Evolutionary conservation across 2,329 filamentous ascomycete genomes (phyloP).

Genomic region (Verruconis gallopava): DNA sequence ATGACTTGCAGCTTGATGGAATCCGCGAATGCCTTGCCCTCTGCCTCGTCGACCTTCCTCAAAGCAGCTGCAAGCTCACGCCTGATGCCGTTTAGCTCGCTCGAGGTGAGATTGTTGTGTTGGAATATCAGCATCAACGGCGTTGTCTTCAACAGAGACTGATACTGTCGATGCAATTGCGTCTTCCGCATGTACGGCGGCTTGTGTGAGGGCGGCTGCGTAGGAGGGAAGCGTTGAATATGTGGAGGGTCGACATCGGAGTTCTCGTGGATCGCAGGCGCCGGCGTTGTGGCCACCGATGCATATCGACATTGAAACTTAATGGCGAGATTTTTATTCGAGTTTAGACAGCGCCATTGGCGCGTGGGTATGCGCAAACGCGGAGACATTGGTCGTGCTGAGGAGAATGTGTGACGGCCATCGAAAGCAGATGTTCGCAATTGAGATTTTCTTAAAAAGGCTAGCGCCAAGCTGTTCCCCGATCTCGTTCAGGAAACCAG

Average conservation of each 20-base stretch:
- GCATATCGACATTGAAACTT: constrained; percentile 36
- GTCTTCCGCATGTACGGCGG: constrained; percentile 79
- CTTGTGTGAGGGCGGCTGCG: constrained; percentile 79
- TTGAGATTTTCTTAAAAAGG: constrained; percentile 1
- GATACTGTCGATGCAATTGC: constrained; percentile 76
- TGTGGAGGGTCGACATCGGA: constrained; percentile 23
- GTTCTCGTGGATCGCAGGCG: constrained; percentile 39
- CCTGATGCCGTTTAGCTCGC: constrained; percentile 61
- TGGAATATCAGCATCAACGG: constrained; percentile 80
- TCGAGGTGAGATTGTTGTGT: constrained; percentile 61
- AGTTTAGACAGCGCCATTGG: constrained; percentile 3
- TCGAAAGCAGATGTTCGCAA: no score
- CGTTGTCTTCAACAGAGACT: constrained; percentile 72
- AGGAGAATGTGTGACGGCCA: constrained; percentile 1
- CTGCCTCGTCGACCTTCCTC: constrained; percentile 51
- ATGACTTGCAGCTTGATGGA: constrained; percentile 68
- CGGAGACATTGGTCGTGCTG: constrained; percentile 35
- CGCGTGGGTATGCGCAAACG: constrained; percentile 26
- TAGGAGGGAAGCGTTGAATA: constrained; percentile 42
- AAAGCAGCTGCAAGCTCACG: constrained; percentile 53
- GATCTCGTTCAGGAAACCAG: not conserved
- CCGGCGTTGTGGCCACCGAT: constrained; percentile 38
- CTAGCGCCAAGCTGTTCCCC: not conserved
- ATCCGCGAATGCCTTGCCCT: constrained; percentile 47
- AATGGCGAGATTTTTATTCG: no score